A percentile compares a stretch with the other conserved stretches of the same genome.
Conservation (phyloP, 1,284 basidiomycete genomes). For the Gomphus bonarii region DNA sequence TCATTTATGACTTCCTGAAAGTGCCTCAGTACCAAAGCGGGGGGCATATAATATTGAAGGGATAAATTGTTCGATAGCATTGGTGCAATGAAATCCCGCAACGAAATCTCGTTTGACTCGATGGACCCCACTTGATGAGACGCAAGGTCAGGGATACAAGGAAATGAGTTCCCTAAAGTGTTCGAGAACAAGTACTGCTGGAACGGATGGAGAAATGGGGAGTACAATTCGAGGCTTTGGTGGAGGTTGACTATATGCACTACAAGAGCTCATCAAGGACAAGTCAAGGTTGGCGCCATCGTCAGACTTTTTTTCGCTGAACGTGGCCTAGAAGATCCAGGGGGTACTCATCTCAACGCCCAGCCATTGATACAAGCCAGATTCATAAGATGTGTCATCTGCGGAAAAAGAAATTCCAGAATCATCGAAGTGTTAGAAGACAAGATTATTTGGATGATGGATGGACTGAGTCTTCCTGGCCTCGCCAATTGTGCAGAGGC, state of each 20-base stretch:
- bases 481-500: neutral
- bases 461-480: neutral
- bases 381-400: neutral
- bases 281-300: neutral
- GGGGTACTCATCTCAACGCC: neutral
- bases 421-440: neutral
- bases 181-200: neutral
- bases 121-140: neutral
- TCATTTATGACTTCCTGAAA: conserved; percentile 16
- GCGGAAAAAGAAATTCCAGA: neutral
- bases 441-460: neutral
- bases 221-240: neutral
- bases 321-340: too few species aligned
- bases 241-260: neutral
- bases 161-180: neutral
- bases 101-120: conserved; percentile 1
- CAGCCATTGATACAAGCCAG: conserved; percentile 1
- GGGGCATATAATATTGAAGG: conserved; percentile 4
- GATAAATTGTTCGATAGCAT: conserved; percentile 10
- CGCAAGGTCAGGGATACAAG: neutral
- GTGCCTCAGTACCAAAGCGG: conserved; percentile 13
- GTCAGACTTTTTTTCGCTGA: neutral
- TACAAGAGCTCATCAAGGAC: neutral
- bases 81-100: conserved; percentile 21
- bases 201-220: neutral